Conservation (phyloP, 495 filamentous ascomycete species). For the Clavariopsis aquatica region DNA sequence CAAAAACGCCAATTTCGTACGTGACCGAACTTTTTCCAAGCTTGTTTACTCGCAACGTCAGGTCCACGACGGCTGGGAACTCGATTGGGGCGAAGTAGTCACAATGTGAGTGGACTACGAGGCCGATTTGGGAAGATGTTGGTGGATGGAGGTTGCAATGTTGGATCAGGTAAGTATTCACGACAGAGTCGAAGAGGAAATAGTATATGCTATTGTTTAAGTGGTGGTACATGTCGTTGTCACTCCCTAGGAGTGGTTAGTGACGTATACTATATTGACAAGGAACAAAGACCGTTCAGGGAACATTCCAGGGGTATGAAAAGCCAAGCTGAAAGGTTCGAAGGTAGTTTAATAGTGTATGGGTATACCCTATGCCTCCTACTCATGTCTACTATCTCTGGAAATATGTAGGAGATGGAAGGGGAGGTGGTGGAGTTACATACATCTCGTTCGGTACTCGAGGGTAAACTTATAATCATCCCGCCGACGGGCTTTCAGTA, state of each 20-base stretch:
- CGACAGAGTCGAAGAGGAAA: slow-evolving; percentile 76
- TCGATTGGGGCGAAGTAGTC: slow-evolving; percentile 83
- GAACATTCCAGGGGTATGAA: too few relatives aligned
- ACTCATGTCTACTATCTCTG: too few relatives aligned
- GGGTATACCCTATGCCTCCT: too few relatives aligned
- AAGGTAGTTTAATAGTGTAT: too few relatives aligned
- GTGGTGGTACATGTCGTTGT: slow-evolving; percentile 96
- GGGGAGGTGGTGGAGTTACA: neutral
- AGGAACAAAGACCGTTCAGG: too few relatives aligned
- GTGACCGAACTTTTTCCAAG: slow-evolving; percentile 86
- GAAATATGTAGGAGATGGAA: too few relatives aligned
- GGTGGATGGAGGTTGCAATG: slow-evolving; percentile 75
- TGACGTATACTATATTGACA: slow-evolving; percentile 15
- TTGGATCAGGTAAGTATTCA: slow-evolving; percentile 85
- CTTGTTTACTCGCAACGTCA: slow-evolving; percentile 79
- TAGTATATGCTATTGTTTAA: slow-evolving; percentile 83
- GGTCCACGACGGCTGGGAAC: slow-evolving; percentile 79
- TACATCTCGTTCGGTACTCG: slow-evolving; percentile 79
- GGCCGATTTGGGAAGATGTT: slow-evolving; percentile 66
- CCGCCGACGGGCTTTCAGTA: slow-evolving; percentile 64
- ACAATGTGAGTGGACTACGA: slow-evolving; percentile 81
- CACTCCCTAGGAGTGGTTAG: slow-evolving; percentile 58
- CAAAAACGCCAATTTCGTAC: slow-evolving; percentile 89
- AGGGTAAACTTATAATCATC: slow-evolving; percentile 77
- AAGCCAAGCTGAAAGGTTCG: too few relatives aligned